Evolutionary conservation across 192 early-diverging fungal genomes (phyloP).

Genomic region (Coemansia sp.): DNA sequence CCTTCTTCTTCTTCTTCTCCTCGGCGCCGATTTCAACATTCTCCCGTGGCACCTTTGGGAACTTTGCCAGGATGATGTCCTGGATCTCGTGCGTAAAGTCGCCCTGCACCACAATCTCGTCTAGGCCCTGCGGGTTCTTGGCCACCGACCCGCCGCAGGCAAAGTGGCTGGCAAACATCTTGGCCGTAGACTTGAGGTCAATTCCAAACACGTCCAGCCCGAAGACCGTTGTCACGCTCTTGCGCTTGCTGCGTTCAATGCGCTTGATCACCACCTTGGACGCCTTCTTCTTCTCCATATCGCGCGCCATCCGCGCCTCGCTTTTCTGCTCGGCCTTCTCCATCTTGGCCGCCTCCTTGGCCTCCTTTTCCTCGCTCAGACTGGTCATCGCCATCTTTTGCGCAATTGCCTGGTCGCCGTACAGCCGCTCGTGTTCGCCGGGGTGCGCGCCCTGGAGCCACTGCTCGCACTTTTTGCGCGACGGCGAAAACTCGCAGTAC

Average conservation of each 20-base stretch:
- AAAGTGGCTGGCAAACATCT: constrained; percentile 92
- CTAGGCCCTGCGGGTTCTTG: constrained; percentile 86
- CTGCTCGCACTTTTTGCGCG: constrained; percentile 72
- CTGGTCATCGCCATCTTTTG: constrained; percentile 31
- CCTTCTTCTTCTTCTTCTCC: constrained; percentile 2
- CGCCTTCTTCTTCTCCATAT: constrained; percentile 71
- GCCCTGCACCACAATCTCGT: constrained; percentile 97
- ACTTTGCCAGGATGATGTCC: constrained; percentile 75
- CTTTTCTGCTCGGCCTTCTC: constrained; percentile 57
- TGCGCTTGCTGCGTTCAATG: constrained; percentile 88
- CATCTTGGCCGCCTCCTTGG: constrained; percentile 52
- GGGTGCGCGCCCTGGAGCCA: constrained; percentile 67
- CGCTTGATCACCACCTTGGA: constrained; percentile 79
- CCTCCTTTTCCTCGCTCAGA: constrained; percentile 44
- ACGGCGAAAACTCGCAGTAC: constrained; percentile 91
- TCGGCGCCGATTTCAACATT: constrained; percentile 65
- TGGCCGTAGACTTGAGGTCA: constrained; percentile 96
- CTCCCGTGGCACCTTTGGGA: constrained; percentile 65
- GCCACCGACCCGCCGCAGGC: constrained; percentile 90
- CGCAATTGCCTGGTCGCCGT: constrained; percentile 47
- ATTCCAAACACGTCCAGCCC: constrained; percentile 90
- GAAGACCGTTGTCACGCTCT: constrained; percentile 75
- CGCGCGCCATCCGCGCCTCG: constrained; percentile 72
- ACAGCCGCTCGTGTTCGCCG: constrained; percentile 57
- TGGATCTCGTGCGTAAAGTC: constrained; percentile 88